Evolutionary conservation across 108 stramenopile species (phyloP), one percentile per base, ranked within the genome.

Genomic region (Cylindrotheca fusiformis): DNA sequence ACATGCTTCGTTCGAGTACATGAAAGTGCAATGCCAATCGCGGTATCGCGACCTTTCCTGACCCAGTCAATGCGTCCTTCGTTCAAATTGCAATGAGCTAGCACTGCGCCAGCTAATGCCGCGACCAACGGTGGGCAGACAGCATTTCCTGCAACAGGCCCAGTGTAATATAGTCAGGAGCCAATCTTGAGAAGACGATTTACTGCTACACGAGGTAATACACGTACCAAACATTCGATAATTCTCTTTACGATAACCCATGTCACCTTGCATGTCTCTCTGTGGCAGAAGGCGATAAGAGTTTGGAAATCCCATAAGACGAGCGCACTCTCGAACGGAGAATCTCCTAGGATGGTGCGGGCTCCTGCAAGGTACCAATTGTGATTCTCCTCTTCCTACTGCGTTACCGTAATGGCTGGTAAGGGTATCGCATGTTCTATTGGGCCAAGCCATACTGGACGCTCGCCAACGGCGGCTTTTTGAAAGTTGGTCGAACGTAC

Each of bases 41-140:
- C 68, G 23, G 28, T 24, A 28, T 48, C 28, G n/a, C 44, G 32
- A 2, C 68, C 68, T n/a, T 27, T 24, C 12, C 29, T 19, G 21
- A 51, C 51, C 68, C 68, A 69, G 44, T 69, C 68, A 21, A 49
- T 36, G 3, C 8, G 14, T 2, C 18, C 19, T 22, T 53, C 52
- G 19, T 19, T 14, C 10, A 12, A 8, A n/a, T 27, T 18, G 32
- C 71, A 72, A 24, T 48, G 64, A n/a, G 59, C 83, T 33, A 88
- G 68, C 44, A 87, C 78, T 48, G 81, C 72, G 28, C 90, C 90
- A 36, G 85, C 87, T 45, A 91, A 60, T 24, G 79, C 79, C 6
- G 90, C 87, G 59, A 91, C 75, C 22, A 91, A 28, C 21, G 90
- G 90, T 24, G 90, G 90, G 56, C 90, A 91, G 0, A 91, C 90